Evolutionary conservation across 192 early-diverging fungal genomes (phyloP).

Genomic region (Oehlia diaphana): DNA sequence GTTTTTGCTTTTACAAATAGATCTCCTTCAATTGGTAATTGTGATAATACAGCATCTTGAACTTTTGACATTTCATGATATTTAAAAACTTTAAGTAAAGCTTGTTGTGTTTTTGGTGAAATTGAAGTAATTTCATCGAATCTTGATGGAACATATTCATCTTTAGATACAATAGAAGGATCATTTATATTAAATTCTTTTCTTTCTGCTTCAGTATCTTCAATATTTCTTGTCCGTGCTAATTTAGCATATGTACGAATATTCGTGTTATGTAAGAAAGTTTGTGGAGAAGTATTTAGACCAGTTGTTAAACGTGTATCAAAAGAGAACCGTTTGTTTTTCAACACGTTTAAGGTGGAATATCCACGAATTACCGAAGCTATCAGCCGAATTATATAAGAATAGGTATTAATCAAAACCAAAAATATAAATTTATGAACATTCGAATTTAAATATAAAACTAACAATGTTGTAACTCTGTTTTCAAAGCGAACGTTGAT

Average conservation of each 20-base stretch:
- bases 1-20: conserved; percentile 96
- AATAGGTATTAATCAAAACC: neutral
- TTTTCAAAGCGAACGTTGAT: neutral
- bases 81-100: conserved; percentile 64
- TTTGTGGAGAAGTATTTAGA: neutral
- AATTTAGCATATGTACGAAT: neutral
- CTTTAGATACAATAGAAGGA: neutral
- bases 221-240: neutral
- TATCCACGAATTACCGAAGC: neutral
- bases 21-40: conserved; percentile 70
- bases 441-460: neutral
- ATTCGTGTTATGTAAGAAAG: neutral
- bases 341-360: neutral
- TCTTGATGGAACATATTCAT: conserved; percentile 50
- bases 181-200: neutral
- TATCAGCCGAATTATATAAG: neutral
- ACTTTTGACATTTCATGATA: conserved; percentile 81
- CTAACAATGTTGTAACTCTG: neutral
- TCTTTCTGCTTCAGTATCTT: neutral
- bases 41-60: conserved; percentile 77
- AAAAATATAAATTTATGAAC: neutral
- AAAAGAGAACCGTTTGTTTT: neutral
- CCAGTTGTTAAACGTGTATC: neutral
- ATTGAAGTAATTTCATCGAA: conserved; percentile 54
- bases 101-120: conserved; percentile 51